Evolutionary conservation across 371 early-diverging fungal genomes (phyloP), one percentile per base, ranked within the genome.

Genomic region (Mortierella sp.): DNA sequence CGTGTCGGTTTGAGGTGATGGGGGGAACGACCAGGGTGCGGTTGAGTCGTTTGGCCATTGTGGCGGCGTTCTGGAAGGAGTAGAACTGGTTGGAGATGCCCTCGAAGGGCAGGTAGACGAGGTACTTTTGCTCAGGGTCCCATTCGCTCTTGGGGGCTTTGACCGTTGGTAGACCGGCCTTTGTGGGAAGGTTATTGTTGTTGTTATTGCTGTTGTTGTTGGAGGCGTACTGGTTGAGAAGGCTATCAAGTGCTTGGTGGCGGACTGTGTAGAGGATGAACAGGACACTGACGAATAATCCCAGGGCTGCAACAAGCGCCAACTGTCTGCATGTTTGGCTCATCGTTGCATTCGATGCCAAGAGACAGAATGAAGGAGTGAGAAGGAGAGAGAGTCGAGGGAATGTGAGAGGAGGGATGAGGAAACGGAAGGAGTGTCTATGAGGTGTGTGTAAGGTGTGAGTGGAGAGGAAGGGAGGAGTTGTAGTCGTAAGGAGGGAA

Each of bases 51-150:
- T 78, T 77, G 34, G 83, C 83, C 31, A 82, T 48, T 1, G 71
- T 66, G 40, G 78, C 78, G 2, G 78, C 83, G 48, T 82, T 77
- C 34, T 82, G 83, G 26, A 82, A 58, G 3, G 83, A 77, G 66
- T 66, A 82, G 48, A 82, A 78, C 31, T 82, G 83, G 61, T 82
- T 82, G 16, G 82, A 82, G 71, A 82, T 82, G 47, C 82, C 82
- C 41, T 77, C 82, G 64, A 74, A 82, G 2, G 82, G 82, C 11
- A 82, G 45, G 66, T 74, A 82, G 58, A 67, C 72, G 16, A 82
- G 75, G 29, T 77, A 82, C 11, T 66, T 55, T 13, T 58, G 45
- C 1, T 43, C 8, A 9, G 71, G 69, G n/a, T 82, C 78, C 83
- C 83, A 82, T 19, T 71, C 63, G 8, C 58, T 63, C 24, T 63